A percentile compares a stretch with the other conserved stretches of the same genome.
Evolutionary conservation across 148 eudicot genomes (phyloP).

Genomic region (Fagopyrum homotropicum): DNA sequence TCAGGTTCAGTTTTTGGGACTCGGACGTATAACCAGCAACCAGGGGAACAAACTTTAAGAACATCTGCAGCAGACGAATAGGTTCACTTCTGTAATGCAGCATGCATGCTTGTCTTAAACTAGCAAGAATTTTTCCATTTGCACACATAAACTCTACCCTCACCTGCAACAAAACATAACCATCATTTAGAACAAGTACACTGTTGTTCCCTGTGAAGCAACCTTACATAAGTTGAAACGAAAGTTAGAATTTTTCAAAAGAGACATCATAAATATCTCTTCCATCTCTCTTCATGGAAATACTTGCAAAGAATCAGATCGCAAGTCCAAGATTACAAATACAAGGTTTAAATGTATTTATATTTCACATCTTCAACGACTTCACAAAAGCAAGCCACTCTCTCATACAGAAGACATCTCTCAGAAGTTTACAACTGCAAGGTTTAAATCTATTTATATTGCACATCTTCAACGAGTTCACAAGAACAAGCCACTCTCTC

Average conservation of each 20-base stretch:
- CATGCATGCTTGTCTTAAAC: conserved; percentile 70
- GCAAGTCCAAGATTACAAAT: too few relatives aligned
- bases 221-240: not conserved
- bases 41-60: conserved; percentile 63
- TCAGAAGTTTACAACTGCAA: too few relatives aligned
- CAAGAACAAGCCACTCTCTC: too few relatives aligned
- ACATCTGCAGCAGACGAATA: conserved; percentile 45
- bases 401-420: too few relatives aligned
- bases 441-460: too few relatives aligned
- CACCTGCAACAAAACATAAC: conserved; percentile 32
- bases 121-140: conserved; percentile 51
- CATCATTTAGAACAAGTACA: conserved; percentile 1
- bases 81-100: conserved; percentile 66
- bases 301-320: not conserved
- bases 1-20: conserved; percentile 52
- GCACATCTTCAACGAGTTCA: too few relatives aligned
- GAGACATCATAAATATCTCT: not conserved
- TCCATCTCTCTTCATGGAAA: too few relatives aligned
- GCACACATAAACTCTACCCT: conserved; percentile 56
- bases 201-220: not conserved
- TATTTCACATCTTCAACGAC: too few relatives aligned
- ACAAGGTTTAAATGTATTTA: too few relatives aligned
- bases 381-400: too few relatives aligned
- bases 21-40: conserved; percentile 74
- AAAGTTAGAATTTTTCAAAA: not conserved